Conservation (phyloP, 2,329 filamentous ascomycete species). For the Aspergillus sp. region DNA sequence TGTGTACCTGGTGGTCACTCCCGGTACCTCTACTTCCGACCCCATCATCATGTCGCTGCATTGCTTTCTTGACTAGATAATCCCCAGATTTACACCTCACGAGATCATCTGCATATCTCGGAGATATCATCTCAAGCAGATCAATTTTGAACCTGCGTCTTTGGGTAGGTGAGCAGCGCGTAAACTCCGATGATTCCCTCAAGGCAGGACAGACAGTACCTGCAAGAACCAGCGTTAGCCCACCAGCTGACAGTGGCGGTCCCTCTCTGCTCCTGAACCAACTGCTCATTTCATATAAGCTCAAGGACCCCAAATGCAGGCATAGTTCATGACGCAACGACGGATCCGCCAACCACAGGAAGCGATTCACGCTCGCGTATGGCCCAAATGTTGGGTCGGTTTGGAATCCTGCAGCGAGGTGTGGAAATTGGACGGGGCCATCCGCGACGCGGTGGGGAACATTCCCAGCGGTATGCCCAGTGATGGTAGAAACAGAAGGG, state of each 20-base stretch:
- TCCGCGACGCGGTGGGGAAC: background rate
- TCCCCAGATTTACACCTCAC: background rate
- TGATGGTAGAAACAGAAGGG: no score
- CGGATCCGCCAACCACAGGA: background rate
- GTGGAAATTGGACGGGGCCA: conserved; percentile 2
- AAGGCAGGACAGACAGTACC: no score
- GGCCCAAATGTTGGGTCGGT: background rate
- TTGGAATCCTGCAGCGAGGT: background rate
- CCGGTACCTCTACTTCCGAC: background rate
- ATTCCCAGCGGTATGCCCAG: no score
- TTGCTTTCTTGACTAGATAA: no score
- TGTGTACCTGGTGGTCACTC: background rate
- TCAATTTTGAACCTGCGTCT: background rate
- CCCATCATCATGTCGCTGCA: no score
- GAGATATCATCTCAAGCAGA: background rate
- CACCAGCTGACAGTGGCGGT: background rate
- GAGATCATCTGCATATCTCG: background rate
- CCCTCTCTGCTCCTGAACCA: background rate
- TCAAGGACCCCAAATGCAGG: background rate
- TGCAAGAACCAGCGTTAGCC: background rate
- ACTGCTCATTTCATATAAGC: background rate
- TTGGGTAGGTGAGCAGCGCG: background rate
- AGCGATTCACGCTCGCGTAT: background rate
- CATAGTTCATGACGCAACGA: background rate
- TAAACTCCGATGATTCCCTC: no score